phyloP scores from a whole-genome alignment of 441 rosid species.

The Oxalis stricta region DNA sequence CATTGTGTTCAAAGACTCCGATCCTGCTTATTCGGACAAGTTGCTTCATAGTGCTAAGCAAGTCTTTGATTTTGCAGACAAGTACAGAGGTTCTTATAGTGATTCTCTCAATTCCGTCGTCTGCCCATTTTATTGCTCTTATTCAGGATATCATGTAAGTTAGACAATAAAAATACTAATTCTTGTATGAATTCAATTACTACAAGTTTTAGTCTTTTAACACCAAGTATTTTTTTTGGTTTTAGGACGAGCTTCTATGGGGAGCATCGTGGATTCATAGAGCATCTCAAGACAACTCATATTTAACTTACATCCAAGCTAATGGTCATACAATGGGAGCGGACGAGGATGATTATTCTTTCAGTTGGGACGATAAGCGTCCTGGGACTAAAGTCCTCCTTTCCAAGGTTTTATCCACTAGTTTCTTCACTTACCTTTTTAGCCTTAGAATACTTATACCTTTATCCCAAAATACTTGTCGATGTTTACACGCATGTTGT shows the following conservation, averaged over 20 bases:
- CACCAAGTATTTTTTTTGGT: background rate
- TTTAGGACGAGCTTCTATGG: slow-evolving; percentile 88
- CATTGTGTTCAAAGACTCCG: slow-evolving; percentile 47
- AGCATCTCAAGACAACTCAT: slow-evolving; percentile 46
- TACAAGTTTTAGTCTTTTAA: background rate
- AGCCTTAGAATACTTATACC: background rate
- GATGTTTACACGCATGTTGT: too few species aligned
- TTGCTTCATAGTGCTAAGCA: slow-evolving; percentile 41
- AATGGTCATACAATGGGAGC: slow-evolving; percentile 60
- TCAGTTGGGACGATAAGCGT: slow-evolving; percentile 83
- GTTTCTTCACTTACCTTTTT: background rate
- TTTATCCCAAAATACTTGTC: too few species aligned
- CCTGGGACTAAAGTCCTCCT: slow-evolving; percentile 68
- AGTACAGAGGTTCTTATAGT: slow-evolving; percentile 46
- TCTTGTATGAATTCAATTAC: too few species aligned
- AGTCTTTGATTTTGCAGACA: slow-evolving; percentile 60
- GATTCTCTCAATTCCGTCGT: slow-evolving; percentile 49
- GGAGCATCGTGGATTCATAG: slow-evolving; percentile 89
- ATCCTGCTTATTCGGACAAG: slow-evolving; percentile 45
- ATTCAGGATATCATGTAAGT: slow-evolving; percentile 50
- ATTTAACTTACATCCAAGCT: slow-evolving; percentile 41
- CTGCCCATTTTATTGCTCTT: slow-evolving; percentile 73
- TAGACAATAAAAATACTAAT: background rate
- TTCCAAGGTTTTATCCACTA: slow-evolving; percentile 34
- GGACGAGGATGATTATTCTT: slow-evolving; percentile 40